Conservation (phyloP, 2,329 filamentous ascomycete genomes). For the Alternaria tenuissima region DNA sequence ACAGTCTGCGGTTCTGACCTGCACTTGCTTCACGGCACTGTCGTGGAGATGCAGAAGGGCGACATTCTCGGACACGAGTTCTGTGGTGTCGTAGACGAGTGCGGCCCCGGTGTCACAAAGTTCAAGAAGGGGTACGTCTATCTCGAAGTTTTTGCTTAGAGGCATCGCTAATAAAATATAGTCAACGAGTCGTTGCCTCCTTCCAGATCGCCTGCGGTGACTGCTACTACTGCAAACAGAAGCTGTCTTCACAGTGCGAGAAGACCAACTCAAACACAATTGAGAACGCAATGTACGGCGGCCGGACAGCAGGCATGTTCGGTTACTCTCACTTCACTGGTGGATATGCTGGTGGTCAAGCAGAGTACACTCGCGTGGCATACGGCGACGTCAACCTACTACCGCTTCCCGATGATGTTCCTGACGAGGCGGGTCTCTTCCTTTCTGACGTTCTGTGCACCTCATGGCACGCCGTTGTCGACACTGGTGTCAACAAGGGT, state of each 20-base stretch:
- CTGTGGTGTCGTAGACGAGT: slow-evolving; percentile 59
- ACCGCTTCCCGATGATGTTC: slow-evolving; percentile 77
- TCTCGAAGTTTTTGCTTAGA: background rate
- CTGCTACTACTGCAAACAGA: slow-evolving; percentile 82
- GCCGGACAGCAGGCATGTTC: slow-evolving; percentile 72
- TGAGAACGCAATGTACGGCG: slow-evolving; percentile 79
- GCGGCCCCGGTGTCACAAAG: slow-evolving; percentile 54
- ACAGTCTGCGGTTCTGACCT: slow-evolving; percentile 70
- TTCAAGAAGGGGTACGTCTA: slow-evolving; percentile 52
- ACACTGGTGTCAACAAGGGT: slow-evolving; percentile 79
- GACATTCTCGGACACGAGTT: slow-evolving; percentile 63
- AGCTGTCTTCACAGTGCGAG: slow-evolving; percentile 81
- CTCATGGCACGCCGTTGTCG: slow-evolving; percentile 82
- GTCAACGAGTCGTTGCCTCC: slow-evolving; percentile 76
- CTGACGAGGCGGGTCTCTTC: slow-evolving; percentile 84
- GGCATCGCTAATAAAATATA: slow-evolving; percentile 31
- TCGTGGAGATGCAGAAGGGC: slow-evolving; percentile 61
- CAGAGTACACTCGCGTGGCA: slow-evolving; percentile 85
- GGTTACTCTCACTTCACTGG: slow-evolving; percentile 76
- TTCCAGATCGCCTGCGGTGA: slow-evolving; percentile 79
- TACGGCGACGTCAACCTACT: slow-evolving; percentile 82
- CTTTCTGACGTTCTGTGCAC: slow-evolving; percentile 83
- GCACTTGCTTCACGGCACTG: slow-evolving; percentile 61
- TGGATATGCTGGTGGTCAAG: slow-evolving; percentile 86
- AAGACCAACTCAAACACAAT: slow-evolving; percentile 78